These are phyloP conservation scores for Lignosus rhinocerotis DNA, from an alignment of 1,284 basidiomycete species.

Conservation along the genomic window DNA sequence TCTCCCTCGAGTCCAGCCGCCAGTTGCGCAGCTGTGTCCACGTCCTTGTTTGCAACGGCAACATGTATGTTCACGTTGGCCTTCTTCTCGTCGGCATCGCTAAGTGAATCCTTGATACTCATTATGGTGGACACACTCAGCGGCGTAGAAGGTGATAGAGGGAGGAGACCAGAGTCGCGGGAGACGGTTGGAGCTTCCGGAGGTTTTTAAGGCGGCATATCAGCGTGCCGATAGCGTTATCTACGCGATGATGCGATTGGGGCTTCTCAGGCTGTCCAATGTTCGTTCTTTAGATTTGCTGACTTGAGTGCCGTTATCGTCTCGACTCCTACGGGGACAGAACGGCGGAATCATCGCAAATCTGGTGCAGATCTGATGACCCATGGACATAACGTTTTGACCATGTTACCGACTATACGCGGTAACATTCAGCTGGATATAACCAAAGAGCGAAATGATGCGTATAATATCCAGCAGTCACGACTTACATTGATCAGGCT, in stretches of 20 bases:
- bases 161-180: neutral
- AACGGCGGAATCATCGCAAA: no score
- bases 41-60: slow-evolving; percentile 38
- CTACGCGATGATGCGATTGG: slow-evolving; percentile 7
- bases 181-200: neutral
- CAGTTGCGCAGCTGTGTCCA: slow-evolving; percentile 59
- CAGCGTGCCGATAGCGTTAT: slow-evolving; percentile 16
- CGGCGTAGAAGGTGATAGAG: neutral
- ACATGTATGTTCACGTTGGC: slow-evolving; percentile 20
- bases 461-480: no score
- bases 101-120: slow-evolving; percentile 21
- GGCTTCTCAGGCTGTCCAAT: slow-evolving; percentile 9
- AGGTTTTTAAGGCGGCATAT: slow-evolving; percentile 3
- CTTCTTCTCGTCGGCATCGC: slow-evolving; percentile 27
- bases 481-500: no score
- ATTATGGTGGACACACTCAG: slow-evolving; percentile 5
- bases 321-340: no score
- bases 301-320: no score
- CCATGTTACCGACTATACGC: no score
- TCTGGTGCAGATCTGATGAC: no score
- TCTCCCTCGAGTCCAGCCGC: slow-evolving; percentile 42
- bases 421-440: no score
- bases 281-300: no score
- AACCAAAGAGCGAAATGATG: no score
- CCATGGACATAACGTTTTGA: no score